Conservation (phyloP, 768 basidiomycete species). For the Leucosporidium creatinivorum region DNA sequence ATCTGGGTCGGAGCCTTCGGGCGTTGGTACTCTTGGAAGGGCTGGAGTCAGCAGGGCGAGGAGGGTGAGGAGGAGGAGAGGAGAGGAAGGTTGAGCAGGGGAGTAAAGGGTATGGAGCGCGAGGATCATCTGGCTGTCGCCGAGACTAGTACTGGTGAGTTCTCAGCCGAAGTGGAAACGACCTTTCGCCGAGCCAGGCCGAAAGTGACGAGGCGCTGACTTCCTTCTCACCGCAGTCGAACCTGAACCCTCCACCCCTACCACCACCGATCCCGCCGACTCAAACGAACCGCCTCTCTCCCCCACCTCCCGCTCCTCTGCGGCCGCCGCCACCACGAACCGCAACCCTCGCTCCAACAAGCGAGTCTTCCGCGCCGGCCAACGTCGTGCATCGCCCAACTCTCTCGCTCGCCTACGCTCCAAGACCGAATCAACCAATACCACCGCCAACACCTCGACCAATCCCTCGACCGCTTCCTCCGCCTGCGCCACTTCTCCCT, state of each 20-base stretch:
- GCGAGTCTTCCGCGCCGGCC: slow-evolving; percentile 36
- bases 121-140: slow-evolving; percentile 9
- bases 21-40: slow-evolving; percentile 67
- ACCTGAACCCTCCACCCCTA: neutral
- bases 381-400: slow-evolving; percentile 35
- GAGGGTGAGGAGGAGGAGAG: slow-evolving; percentile 26
- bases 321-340: slow-evolving; percentile 3
- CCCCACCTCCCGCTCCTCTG: slow-evolving; percentile 9
- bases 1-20: slow-evolving; percentile 91
- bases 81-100: slow-evolving; percentile 12
- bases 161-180: no score
- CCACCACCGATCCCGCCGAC: neutral
- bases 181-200: no score
- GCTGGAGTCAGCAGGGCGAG: slow-evolving; percentile 43
- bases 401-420: slow-evolving; percentile 24
- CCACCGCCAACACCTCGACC: neutral
- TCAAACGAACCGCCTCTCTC: slow-evolving; percentile 9
- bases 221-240: neutral
- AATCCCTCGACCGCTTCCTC: neutral
- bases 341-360: slow-evolving; percentile 17
- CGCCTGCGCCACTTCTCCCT: neutral
- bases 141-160: no score
- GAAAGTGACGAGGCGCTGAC: no score
- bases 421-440: slow-evolving; percentile 11
- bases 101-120: slow-evolving; percentile 20